Evolutionary conservation across 176 grass and related monocot species (phyloP).

Genomic region (Chrysopogon serrulatus): DNA sequence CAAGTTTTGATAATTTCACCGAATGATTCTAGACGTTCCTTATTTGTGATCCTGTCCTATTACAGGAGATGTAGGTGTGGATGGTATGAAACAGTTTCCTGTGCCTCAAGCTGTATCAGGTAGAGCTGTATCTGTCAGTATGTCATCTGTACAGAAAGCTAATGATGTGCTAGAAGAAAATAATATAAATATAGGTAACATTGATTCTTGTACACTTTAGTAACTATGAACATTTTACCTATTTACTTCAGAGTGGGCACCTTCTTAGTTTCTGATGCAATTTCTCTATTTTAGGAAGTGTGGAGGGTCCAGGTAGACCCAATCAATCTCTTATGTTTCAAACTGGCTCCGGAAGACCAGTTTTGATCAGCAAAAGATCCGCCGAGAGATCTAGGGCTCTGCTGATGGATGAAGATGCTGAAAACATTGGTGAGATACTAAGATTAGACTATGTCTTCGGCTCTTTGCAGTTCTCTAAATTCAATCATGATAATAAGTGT

Average conservation of each 20-base stretch:
- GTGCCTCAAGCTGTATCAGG: constrained; percentile 42
- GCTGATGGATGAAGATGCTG: background rate
- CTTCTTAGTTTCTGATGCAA: constrained; percentile 10
- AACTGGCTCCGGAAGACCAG: constrained; percentile 19
- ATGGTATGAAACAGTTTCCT: constrained; percentile 25
- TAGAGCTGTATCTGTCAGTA: constrained; percentile 34
- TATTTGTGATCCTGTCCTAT: background rate
- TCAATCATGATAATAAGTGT: background rate
- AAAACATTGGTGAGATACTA: constrained; percentile 19
- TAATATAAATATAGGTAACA: constrained; percentile 18
- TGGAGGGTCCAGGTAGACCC: background rate
- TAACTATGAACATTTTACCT: background rate
- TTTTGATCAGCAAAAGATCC: constrained; percentile 16
- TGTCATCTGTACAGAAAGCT: constrained; percentile 39
- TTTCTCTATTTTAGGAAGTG: constrained; percentile 19
- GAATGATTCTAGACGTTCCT: background rate
- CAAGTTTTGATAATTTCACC: background rate
- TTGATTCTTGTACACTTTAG: background rate
- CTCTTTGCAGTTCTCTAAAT: constrained; percentile 1
- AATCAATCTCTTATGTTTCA: constrained; percentile 11
- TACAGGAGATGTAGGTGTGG: constrained; percentile 3
- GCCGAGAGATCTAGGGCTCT: constrained; percentile 1
- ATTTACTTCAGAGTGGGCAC: background rate
- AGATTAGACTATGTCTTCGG: background rate
- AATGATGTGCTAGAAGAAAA: constrained; percentile 39